These are phyloP conservation scores for Neurospora sp. DNA, from an alignment of 2,329 filamentous ascomycete genomes.

Conservation along the genomic window DNA sequence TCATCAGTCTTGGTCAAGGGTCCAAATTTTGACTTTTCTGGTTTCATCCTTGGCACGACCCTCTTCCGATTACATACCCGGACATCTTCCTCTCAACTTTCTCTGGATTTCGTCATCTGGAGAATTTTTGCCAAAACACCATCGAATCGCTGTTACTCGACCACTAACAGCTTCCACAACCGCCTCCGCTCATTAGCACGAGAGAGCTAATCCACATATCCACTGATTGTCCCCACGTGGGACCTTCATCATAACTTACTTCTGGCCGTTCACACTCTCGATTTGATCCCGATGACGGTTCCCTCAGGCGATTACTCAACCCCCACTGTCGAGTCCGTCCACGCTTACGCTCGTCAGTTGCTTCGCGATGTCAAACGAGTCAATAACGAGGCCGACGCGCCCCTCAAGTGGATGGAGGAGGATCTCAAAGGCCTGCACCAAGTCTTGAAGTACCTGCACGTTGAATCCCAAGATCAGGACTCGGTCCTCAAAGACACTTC, in stretches of 20 bases:
- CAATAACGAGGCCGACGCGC: not conserved
- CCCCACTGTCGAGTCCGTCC: conserved; percentile 44
- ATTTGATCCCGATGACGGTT: conserved; percentile 19
- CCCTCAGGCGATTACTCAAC: conserved; percentile 16
- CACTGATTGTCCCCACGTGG: not conserved
- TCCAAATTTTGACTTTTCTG: not conserved
- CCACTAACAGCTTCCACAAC: not conserved
- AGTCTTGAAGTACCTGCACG: conserved; percentile 46
- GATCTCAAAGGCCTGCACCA: conserved; percentile 44
- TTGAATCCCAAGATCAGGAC: conserved; percentile 46
- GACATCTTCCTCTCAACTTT: not conserved
- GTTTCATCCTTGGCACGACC: not conserved
- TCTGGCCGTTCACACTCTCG: not conserved
- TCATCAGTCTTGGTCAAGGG: not conserved
- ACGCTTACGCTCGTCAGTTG: conserved; percentile 44
- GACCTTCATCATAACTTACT: not conserved
- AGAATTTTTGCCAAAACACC: not conserved
- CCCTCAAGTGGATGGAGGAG: conserved; percentile 13
- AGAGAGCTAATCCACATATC: not conserved
- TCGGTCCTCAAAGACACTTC: conserved; percentile 38
- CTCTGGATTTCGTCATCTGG: not conserved
- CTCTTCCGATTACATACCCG: not conserved
- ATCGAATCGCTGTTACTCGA: not conserved
- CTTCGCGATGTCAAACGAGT: conserved; percentile 36
- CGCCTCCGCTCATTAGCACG: not conserved